phyloP scores from a whole-genome alignment of 2,329 filamentous ascomycete species.

The Penicillium oxalicum region DNA sequence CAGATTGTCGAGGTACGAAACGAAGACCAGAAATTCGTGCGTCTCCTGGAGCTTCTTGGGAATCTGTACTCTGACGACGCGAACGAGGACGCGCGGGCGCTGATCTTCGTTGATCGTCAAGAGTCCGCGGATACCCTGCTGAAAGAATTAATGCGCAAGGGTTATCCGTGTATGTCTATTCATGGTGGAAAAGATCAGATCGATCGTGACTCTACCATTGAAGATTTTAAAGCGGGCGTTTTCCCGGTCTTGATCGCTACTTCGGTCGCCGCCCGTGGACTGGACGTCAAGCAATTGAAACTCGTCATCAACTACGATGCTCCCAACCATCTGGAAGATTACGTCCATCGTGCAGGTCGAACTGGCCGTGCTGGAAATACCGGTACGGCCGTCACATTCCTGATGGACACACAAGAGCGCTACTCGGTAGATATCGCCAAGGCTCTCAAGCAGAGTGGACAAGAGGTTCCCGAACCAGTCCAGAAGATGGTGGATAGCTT shows the following conservation, averaged over 20 bases:
- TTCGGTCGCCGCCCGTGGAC: slow-evolving; percentile 85
- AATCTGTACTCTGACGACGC: slow-evolving; percentile 66
- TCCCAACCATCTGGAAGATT: slow-evolving; percentile 91
- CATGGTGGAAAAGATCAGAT: slow-evolving; percentile 92
- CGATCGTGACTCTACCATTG: slow-evolving; percentile 85
- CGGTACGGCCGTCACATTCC: slow-evolving; percentile 88
- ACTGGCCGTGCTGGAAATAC: slow-evolving; percentile 92
- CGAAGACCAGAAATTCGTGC: slow-evolving; percentile 75
- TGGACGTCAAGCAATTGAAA: slow-evolving; percentile 94
- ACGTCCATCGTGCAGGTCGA: slow-evolving; percentile 88
- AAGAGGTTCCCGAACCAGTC: slow-evolving; percentile 67
- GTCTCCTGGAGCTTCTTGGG: slow-evolving; percentile 78
- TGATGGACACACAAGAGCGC: slow-evolving; percentile 86
- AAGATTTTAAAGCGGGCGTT: slow-evolving; percentile 87
- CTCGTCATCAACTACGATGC: slow-evolving; percentile 94
- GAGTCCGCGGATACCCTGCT: slow-evolving; percentile 79
- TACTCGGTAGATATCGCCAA: slow-evolving; percentile 84
- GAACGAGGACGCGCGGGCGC: slow-evolving; percentile 81
- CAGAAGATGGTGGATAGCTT: slow-evolving; percentile 61
- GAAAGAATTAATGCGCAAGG: slow-evolving; percentile 72
- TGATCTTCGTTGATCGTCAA: slow-evolving; percentile 90
- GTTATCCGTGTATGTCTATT: slow-evolving; percentile 87
- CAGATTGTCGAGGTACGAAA: slow-evolving; percentile 85
- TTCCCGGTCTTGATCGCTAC: slow-evolving; percentile 89
- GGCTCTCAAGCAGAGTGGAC: slow-evolving; percentile 85